A percentile compares a stretch with the other conserved stretches of the same genome.
Conservation (phyloP, 306 rosid genomes). For the Vigna unguiculata region DNA sequence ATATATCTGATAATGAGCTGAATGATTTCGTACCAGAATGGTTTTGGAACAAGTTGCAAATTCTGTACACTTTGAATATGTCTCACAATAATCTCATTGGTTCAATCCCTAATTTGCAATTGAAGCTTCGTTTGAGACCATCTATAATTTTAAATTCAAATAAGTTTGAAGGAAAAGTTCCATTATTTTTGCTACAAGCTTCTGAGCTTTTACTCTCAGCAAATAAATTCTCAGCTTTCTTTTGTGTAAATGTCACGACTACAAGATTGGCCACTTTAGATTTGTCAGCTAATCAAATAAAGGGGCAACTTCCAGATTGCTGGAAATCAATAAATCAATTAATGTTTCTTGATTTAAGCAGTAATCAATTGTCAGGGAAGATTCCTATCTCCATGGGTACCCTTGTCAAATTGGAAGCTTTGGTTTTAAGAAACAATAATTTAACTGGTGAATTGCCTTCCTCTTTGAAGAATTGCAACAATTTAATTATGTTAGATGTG, state of each 20-base stretch:
- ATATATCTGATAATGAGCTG: no score
- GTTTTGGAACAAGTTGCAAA: background rate
- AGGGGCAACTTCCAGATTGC: background rate
- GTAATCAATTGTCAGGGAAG: background rate
- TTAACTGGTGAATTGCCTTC: conserved; percentile 41
- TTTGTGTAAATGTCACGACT: background rate
- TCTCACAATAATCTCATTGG: background rate
- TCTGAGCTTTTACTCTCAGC: background rate
- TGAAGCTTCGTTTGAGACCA: rapidly evolving
- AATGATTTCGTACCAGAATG: no score
- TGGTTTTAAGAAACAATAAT: conserved; percentile 26
- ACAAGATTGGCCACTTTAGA: background rate
- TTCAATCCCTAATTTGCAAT: background rate
- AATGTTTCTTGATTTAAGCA: background rate
- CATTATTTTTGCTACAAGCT: background rate
- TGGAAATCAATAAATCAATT: background rate
- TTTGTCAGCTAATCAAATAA: background rate
- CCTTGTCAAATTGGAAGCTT: conserved; percentile 6
- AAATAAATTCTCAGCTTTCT: background rate
- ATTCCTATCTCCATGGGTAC: conserved; percentile 29
- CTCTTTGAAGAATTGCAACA: conserved; percentile 9
- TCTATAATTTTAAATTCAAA: background rate
- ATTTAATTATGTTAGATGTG: conserved; percentile 9
- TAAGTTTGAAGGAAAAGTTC: background rate
- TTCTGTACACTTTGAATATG: background rate